phyloP scores from a whole-genome alignment of 169 alveolate genomes.

The Besnoitia besnoiti region DNA sequence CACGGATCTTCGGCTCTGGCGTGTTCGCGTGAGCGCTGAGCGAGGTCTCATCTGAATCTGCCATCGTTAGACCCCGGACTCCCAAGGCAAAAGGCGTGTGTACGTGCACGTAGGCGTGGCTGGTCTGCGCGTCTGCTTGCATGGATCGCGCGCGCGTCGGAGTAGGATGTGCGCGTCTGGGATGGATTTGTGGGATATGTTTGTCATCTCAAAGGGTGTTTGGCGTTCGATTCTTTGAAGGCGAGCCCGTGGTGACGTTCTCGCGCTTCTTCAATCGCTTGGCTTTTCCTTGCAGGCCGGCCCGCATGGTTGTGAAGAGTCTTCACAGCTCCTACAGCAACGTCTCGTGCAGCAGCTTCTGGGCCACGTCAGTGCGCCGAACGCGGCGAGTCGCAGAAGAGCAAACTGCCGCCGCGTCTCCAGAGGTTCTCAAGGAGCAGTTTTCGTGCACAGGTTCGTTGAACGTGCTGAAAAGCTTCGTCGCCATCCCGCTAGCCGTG shows the following conservation, averaged over 20 bases:
- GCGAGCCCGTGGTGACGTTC: not conserved
- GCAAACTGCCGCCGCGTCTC: not conserved
- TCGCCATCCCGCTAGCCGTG: not conserved
- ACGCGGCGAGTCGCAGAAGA: not conserved
- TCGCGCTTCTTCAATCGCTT: not conserved
- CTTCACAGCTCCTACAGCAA: constrained; percentile 8
- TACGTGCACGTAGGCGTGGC: too few relatives aligned
- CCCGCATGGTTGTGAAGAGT: not conserved
- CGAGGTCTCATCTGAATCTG: too few relatives aligned
- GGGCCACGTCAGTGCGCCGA: not conserved
- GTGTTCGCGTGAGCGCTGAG: too few relatives aligned
- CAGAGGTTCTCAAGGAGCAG: constrained; percentile 23
- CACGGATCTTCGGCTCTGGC: too few relatives aligned
- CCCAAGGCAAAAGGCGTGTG: too few relatives aligned
- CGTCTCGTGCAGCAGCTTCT: constrained; percentile 33
- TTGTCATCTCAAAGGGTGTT: too few relatives aligned
- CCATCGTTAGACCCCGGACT: too few relatives aligned
- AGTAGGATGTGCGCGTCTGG: too few relatives aligned
- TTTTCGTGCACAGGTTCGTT: constrained; percentile 7
- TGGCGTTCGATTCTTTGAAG: too few relatives aligned
- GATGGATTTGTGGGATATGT: too few relatives aligned
- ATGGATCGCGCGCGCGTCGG: too few relatives aligned
- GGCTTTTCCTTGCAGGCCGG: not conserved
- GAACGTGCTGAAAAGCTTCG: not conserved
- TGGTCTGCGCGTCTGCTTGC: too few relatives aligned